A percentile compares a stretch with the other conserved stretches of the same genome.
phyloP scores from a whole-genome alignment of 768 basidiomycete species.

The button mushroom (Agaricus bisporus) region DNA sequence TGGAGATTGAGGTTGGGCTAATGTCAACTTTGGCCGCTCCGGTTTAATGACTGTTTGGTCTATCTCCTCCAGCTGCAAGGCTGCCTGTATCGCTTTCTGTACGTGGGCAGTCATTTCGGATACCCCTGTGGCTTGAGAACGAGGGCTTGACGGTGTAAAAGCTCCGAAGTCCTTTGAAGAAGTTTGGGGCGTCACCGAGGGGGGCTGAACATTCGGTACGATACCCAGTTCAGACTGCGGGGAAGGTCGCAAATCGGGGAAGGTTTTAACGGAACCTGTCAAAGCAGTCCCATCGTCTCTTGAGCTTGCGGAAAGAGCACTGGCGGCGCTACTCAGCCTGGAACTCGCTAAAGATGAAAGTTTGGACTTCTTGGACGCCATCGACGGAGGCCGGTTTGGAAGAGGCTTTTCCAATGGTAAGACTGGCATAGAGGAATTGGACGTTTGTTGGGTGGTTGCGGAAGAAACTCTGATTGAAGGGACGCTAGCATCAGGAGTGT shows the following conservation, averaged over 20 bases:
- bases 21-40: constrained; percentile 9
- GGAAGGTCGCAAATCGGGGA: constrained; percentile 65
- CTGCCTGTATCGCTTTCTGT: constrained; percentile 61
- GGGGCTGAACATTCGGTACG: constrained; percentile 29
- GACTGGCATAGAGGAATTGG: constrained; percentile 1
- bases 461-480: constrained; percentile 32
- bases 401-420: constrained; percentile 13
- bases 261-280: constrained; percentile 64
- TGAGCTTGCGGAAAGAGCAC: constrained; percentile 42
- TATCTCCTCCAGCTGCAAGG: constrained; percentile 52
- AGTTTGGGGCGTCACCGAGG: constrained; percentile 19
- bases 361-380: constrained; percentile 50
- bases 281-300: constrained; percentile 48
- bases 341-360: constrained; percentile 65
- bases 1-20: constrained; percentile 16
- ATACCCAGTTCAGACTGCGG: constrained; percentile 37
- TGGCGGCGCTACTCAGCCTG: constrained; percentile 40
- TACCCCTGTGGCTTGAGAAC: constrained; percentile 24
- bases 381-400: constrained; percentile 19
- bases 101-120: constrained; percentile 53
- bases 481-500: neutral
- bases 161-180: constrained; percentile 19
- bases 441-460: constrained; percentile 1
- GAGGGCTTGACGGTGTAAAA: constrained; percentile 9
- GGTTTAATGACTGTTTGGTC: constrained; percentile 28